These are phyloP conservation scores for Daldinia sp. DNA, from an alignment of 2,329 filamentous ascomycete genomes.

Conservation along the genomic window DNA sequence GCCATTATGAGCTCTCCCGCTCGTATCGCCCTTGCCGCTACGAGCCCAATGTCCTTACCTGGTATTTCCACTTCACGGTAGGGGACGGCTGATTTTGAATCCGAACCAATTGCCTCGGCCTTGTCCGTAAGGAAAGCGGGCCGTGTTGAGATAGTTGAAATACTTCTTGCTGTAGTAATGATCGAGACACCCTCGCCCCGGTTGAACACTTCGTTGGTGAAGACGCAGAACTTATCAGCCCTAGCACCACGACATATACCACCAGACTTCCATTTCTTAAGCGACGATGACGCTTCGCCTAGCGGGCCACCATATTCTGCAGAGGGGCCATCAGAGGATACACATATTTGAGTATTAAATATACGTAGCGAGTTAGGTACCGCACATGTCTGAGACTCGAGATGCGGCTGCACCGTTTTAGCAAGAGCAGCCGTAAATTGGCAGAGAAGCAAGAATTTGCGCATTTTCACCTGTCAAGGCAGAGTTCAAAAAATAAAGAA, in stretches of 20 bases:
- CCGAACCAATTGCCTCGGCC: neutral
- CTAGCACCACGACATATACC: conserved; percentile 32
- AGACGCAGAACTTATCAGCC: conserved; percentile 45
- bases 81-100: neutral
- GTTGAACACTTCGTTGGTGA: conserved; percentile 45
- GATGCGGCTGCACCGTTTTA: conserved; percentile 3
- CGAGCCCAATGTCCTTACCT: conserved; percentile 52
- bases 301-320: neutral
- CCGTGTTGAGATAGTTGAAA: conserved; percentile 38
- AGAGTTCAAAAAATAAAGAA: neutral
- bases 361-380: conserved; percentile 7
- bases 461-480: neutral
- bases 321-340: neutral
- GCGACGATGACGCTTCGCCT: neutral
- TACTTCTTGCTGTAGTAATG: conserved; percentile 46
- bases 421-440: conserved; percentile 13
- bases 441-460: conserved; percentile 14
- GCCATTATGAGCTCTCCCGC: conserved; percentile 49
- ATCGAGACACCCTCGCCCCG: conserved; percentile 47
- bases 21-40: conserved; percentile 48
- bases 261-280: conserved; percentile 22
- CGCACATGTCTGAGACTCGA: conserved; percentile 21
- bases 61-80: conserved; percentile 48
- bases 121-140: conserved; percentile 13
- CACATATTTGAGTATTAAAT: conserved; percentile 6